Percentiles rank a stretch among this genome's conserved stretches.
phyloP scores from a whole-genome alignment of 2,329 filamentous ascomycete species.

The Bipolaris zeicola region DNA sequence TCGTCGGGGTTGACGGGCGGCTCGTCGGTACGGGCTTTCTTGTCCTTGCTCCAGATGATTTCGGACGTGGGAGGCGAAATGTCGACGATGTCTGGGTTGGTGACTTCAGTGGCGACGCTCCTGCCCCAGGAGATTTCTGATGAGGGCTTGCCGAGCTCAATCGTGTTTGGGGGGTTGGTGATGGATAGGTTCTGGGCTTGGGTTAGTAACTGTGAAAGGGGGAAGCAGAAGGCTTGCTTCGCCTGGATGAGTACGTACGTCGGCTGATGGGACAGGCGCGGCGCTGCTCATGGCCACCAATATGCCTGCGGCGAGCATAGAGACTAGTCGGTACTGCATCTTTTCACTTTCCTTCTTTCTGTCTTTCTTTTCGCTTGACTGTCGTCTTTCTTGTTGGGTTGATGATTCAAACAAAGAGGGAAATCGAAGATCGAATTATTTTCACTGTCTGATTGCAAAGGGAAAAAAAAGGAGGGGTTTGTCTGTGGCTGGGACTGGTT shows the following conservation, averaged over 20 bases:
- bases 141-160: constrained; percentile 25
- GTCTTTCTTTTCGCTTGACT: not conserved
- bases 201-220: not conserved
- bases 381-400: not conserved
- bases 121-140: constrained; percentile 29
- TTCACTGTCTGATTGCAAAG: not conserved
- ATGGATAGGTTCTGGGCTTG: not conserved
- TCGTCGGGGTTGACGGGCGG: constrained; percentile 4
- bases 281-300: constrained; percentile 28
- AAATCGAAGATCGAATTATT: not conserved
- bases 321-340: constrained; percentile 39
- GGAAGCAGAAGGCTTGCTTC: no score
- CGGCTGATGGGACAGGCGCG: constrained; percentile 29
- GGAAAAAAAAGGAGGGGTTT: not conserved
- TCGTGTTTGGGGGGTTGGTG: constrained; percentile 11
- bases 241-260: constrained; percentile 17
- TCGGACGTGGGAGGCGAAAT: not conserved
- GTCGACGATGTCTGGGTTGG: not conserved
- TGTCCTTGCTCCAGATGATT: constrained; percentile 19
- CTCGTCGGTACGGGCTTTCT: not conserved
- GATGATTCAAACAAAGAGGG: not conserved
- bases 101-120: not conserved
- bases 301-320: constrained; percentile 31
- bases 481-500: constrained; percentile 3
- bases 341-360: not conserved